These are phyloP conservation scores for Purshia tridentata DNA, from an alignment of 306 rosid species.

Conservation along the genomic window DNA sequence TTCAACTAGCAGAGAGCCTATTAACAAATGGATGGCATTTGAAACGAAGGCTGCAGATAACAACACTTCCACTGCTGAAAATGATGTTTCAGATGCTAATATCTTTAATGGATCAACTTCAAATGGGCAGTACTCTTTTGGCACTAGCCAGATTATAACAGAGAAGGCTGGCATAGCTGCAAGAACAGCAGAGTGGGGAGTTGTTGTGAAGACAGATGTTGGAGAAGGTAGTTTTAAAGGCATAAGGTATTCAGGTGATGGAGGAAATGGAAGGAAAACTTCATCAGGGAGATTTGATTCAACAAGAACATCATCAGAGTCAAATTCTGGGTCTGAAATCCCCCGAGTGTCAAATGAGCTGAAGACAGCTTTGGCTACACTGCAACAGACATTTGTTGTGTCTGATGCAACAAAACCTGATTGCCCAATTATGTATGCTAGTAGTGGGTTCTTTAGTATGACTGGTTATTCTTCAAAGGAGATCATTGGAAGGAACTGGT, in stretches of 20 bases:
- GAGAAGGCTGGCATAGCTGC: conserved; percentile 56
- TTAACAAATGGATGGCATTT: conserved; percentile 87
- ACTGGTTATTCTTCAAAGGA: conserved; percentile 87
- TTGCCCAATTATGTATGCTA: conserved; percentile 84
- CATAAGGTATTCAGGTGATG: conserved; percentile 34
- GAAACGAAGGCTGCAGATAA: conserved; percentile 25
- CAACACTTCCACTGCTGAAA: conserved; percentile 2
- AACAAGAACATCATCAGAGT: conserved; percentile 56
- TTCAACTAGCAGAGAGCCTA: conserved; percentile 24
- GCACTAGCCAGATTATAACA: conserved; percentile 25
- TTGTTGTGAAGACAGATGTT: conserved; percentile 51
- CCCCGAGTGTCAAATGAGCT: conserved; percentile 77
- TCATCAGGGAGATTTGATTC: conserved; percentile 51
- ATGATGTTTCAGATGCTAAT: background rate
- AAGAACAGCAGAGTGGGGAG: conserved; percentile 83
- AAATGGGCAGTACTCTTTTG: background rate
- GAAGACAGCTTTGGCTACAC: conserved; percentile 66
- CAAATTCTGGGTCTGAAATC: conserved; percentile 43
- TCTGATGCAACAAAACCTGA: conserved; percentile 94
- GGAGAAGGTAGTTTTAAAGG: conserved; percentile 46
- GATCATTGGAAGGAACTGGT: conserved; percentile 92
- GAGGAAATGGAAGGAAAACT: conserved; percentile 34
- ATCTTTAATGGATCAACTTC: too few relatives aligned
- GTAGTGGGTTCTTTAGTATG: conserved; percentile 77
- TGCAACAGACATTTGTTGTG: conserved; percentile 89